Percentiles rank a stretch among this genome's conserved stretches.
phyloP scores from a whole-genome alignment of 1,284 basidiomycete genomes.

The Melampsora larici-populina region DNA sequence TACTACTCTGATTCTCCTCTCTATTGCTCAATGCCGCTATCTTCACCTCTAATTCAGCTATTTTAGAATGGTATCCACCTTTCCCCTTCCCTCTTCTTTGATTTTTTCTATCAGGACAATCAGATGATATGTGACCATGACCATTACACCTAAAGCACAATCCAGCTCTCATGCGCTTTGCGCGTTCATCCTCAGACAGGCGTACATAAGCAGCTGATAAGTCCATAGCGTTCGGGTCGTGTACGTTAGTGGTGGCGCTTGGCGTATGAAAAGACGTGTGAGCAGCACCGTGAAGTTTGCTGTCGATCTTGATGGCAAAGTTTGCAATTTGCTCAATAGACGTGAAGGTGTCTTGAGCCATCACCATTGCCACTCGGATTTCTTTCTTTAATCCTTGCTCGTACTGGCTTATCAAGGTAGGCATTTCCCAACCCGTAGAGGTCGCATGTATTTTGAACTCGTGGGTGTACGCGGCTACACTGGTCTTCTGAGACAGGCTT shows the following conservation, averaged over 20 bases:
- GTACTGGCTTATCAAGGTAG: background rate
- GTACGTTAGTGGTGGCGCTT: no score
- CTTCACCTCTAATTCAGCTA: background rate
- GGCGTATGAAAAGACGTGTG: background rate
- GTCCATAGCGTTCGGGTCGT: background rate
- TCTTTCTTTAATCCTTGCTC: no score
- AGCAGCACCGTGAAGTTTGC: background rate
- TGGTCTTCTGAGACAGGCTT: no score
- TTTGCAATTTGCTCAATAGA: no score
- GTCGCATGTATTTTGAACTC: conserved; percentile 3
- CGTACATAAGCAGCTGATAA: no score
- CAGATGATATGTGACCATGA: background rate
- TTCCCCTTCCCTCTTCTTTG: background rate
- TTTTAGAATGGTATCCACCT: background rate
- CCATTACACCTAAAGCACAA: background rate
- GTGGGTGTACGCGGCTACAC: no score
- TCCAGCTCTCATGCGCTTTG: no score
- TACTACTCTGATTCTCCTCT: no score
- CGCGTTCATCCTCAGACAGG: no score
- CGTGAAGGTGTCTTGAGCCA: no score
- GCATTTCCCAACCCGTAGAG: background rate
- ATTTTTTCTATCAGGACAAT: background rate
- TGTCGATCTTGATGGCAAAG: no score
- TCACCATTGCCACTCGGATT: no score
- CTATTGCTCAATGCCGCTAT: background rate